These are phyloP conservation scores for Populus tomentosa DNA, from an alignment of 441 rosid genomes.

Conservation along the genomic window DNA sequence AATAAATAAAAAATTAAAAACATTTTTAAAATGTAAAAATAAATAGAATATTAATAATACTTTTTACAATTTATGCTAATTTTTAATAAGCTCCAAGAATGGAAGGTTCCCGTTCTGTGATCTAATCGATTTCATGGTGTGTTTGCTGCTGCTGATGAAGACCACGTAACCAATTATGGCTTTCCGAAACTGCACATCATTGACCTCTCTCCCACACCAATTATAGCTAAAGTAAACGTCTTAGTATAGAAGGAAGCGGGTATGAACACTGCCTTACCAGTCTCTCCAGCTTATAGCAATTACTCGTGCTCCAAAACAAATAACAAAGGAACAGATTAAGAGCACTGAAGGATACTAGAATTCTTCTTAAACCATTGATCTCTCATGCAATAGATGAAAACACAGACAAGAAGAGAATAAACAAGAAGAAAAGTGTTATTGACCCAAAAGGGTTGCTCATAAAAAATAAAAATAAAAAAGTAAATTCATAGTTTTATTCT, in stretches of 20 bases:
- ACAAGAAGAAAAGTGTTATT: too few species aligned
- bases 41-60: too few species aligned
- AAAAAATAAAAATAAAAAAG: too few species aligned
- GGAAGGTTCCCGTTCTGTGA: conserved; percentile 16
- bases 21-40: too few species aligned
- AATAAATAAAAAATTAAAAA: too few species aligned
- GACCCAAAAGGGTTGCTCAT: too few species aligned
- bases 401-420: too few species aligned
- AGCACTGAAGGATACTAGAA: conserved; percentile 49
- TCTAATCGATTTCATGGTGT: conserved; percentile 18
- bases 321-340: conserved; percentile 27
- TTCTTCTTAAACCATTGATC: conserved; percentile 39
- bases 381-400: conserved; percentile 19
- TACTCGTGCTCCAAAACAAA: conserved; percentile 34
- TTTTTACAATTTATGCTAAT: too few species aligned
- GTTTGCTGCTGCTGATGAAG: not conserved
- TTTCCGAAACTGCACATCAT: conserved; percentile 39
- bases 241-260: not conserved
- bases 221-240: conserved; percentile 38
- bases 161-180: conserved; percentile 4
- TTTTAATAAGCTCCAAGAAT: not conserved
- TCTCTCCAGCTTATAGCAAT: not conserved
- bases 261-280: not conserved
- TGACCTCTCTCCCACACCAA: conserved; percentile 61
- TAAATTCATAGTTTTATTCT: too few species aligned